Percentiles rank a stretch among this genome's conserved stretches.
Conservation (phyloP, 1,284 basidiomycete genomes). For the Cerioporus squamosus region DNA sequence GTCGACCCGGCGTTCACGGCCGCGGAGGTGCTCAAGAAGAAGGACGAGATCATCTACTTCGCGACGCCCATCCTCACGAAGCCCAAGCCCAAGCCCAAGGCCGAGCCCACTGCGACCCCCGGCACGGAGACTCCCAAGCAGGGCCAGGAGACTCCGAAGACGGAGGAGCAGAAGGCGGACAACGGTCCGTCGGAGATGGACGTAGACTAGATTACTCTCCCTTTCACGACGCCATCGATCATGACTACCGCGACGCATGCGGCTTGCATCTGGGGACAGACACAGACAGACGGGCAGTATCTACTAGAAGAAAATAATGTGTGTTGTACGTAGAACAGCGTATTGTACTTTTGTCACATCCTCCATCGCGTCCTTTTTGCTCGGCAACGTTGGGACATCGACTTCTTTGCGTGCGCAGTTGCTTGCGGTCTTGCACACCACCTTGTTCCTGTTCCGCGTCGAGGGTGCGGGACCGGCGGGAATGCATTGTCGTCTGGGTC, state of each 20-base stretch:
- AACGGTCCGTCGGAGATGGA: constrained; percentile 54
- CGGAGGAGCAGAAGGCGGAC: constrained; percentile 44
- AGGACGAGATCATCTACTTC: constrained; percentile 88
- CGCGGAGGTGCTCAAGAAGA: constrained; percentile 84
- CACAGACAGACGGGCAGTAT: constrained; percentile 13
- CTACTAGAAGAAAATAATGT: constrained; percentile 29
- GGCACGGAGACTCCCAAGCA: constrained; percentile 68
- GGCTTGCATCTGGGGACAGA: constrained; percentile 12
- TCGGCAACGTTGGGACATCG: not conserved
- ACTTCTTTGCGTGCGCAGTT: not conserved
- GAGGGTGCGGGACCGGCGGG: no score
- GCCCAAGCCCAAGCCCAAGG: constrained; percentile 85
- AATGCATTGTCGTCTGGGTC: no score
- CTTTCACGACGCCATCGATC: not conserved
- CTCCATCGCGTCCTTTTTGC: not conserved
- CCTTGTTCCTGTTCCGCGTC: not conserved
- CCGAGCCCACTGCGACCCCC: constrained; percentile 42
- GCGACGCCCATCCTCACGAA: constrained; percentile 83
- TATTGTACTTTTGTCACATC: constrained; percentile 24
- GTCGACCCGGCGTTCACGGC: constrained; percentile 82
- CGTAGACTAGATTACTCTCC: not conserved
- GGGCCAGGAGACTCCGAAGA: constrained; percentile 62
- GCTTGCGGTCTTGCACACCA: not conserved
- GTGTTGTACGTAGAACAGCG: constrained; percentile 26
- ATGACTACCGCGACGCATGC: not conserved